A percentile compares a stretch with the other conserved stretches of the same genome.
phyloP scores from a whole-genome alignment of 345 rosid species.

The Corymbia maculata region DNA sequence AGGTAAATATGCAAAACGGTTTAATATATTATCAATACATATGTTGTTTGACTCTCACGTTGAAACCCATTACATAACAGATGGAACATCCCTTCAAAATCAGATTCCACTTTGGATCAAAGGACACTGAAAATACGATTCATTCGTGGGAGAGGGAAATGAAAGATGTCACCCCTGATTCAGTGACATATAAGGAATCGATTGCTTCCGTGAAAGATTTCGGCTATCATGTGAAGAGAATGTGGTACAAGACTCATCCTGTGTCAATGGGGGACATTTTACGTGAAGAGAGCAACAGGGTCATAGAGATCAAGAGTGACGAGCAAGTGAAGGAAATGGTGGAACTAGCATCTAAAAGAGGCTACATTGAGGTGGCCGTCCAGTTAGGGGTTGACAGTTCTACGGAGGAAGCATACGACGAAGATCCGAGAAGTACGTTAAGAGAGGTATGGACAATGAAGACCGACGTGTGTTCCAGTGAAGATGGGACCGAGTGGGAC shows the following conservation, averaged over 20 bases:
- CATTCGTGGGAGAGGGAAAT: fast-evolving
- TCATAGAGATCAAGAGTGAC: no score
- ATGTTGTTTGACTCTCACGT: neutral
- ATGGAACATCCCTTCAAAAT: neutral
- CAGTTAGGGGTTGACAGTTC: no score
- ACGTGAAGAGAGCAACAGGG: fast-evolving
- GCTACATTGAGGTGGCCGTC: no score
- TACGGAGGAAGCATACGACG: no score
- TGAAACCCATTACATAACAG: neutral
- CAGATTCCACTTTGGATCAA: neutral
- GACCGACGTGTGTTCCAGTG: no score
- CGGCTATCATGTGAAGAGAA: neutral
- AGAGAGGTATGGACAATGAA: no score
- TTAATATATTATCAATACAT: neutral
- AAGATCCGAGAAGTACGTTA: no score
- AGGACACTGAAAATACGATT: no score
- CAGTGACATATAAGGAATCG: neutral
- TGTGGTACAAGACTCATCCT: neutral
- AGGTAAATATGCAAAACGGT: neutral
- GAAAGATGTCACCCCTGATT: neutral
- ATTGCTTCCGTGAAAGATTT: neutral
- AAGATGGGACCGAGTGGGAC: no score
- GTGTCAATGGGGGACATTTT: fast-evolving
- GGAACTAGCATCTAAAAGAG: no score
- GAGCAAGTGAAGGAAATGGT: no score